Evolutionary conservation across 495 filamentous ascomycete genomes (phyloP), one percentile per base, ranked within the genome.

Genomic region (Mytilinidion resinicola): DNA sequence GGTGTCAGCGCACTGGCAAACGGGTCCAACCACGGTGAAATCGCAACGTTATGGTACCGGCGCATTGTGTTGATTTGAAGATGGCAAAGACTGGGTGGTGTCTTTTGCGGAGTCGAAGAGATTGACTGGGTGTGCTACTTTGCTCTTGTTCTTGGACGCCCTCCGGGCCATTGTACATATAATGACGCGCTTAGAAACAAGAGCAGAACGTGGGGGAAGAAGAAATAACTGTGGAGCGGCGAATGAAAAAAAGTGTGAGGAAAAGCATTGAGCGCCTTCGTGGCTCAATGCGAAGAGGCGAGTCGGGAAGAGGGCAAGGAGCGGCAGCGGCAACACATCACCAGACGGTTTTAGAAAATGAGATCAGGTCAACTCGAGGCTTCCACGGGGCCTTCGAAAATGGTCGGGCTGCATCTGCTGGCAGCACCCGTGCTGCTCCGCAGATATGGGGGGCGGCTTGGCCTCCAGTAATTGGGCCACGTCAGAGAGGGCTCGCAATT

Each of bases 381-480:
- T 49, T 49, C 46, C 46, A 49, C 20, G 46, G 46, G 21, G 15
- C 9, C 46, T 49, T 49, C 46, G 46, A 49, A 25, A 49, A 25
- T 25, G 14, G 21, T 49, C 46, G 46, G 46, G 33, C 17, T 49
- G 46, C 46, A 25, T 25, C 19, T 25, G 46, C 33, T 49, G 46
- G 46, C 46, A 49, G 25, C 33, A 21, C 46, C 46, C 21, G 46
- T 49, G 17, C 46, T 17, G 17, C 17, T 42, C 39, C 39, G 39
- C 39, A 3, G 39, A 42, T 42, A 17, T 12, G 17, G 39, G 17
- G 39, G 11, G 2, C 9, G 39, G 39, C 39, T 21, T 49, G 46
- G 21, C 46, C 15, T 11, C 15, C 33, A 49, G 33, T 49, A 49
- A 49, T 49, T 49, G 46, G 46, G 46, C 46, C 46, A 49, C 46